Evolutionary conservation across 2,329 filamentous ascomycete genomes (phyloP).

Genomic region (Tolypocladium amazonense): DNA sequence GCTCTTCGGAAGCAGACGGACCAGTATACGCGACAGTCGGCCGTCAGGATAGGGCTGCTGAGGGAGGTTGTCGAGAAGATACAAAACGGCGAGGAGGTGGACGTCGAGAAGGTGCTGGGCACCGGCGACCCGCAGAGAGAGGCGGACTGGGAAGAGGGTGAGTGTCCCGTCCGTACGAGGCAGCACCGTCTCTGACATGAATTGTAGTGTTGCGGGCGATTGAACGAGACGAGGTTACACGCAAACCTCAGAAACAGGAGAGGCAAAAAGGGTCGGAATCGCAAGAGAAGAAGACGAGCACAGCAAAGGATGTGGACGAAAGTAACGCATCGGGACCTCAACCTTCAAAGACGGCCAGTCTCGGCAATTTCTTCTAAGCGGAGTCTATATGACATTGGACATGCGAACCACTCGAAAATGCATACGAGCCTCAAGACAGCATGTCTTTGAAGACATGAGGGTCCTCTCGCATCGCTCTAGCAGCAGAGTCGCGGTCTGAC

Average conservation of each 20-base stretch:
- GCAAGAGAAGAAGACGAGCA: slow-evolving; percentile 3
- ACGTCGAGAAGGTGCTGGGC: slow-evolving; percentile 74
- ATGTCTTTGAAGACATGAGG: slow-evolving; percentile 43
- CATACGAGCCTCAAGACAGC: slow-evolving; percentile 34
- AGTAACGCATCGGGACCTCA: slow-evolving; percentile 9
- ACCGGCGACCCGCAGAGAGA: slow-evolving; percentile 68
- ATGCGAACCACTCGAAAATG: slow-evolving; percentile 4
- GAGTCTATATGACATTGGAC: neutral
- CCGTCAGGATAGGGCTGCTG: slow-evolving; percentile 67
- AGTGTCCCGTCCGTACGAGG: slow-evolving; percentile 10
- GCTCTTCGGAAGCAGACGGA: slow-evolving; percentile 64
- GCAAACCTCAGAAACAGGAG: slow-evolving; percentile 32
- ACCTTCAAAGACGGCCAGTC: slow-evolving; percentile 15
- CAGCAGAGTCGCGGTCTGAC: neutral
- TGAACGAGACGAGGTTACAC: slow-evolving; percentile 49
- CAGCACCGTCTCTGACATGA: slow-evolving; percentile 6
- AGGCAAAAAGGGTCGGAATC: slow-evolving; percentile 21
- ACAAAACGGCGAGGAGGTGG: slow-evolving; percentile 64
- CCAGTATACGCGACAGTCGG: slow-evolving; percentile 63
- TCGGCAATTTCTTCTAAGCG: slow-evolving; percentile 40
- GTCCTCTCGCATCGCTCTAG: neutral
- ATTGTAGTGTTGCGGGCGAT: slow-evolving; percentile 52
- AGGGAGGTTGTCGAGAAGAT: slow-evolving; percentile 65
- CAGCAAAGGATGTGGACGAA: slow-evolving; percentile 5
- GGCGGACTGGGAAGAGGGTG: slow-evolving; percentile 79